Evolutionary conservation across 352 stramenopile species (phyloP).

Genomic region (Globisporangium acanthophoron): DNA sequence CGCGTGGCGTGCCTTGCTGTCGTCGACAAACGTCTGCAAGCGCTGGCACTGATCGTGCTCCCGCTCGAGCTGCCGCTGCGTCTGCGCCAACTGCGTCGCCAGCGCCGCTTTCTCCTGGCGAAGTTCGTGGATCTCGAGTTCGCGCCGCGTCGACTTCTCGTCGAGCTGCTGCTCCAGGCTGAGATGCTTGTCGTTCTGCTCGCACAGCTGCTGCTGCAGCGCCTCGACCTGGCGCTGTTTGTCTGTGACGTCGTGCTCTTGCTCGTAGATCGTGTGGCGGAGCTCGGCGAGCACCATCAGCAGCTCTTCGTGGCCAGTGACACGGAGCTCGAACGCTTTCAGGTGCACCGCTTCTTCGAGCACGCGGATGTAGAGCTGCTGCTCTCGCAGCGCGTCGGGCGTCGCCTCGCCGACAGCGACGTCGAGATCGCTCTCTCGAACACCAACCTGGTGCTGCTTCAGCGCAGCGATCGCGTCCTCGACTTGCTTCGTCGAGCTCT

Average conservation of each 20-base stretch:
- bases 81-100: conserved; percentile 21
- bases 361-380: conserved; percentile 65
- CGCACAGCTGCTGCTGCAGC: conserved; percentile 18
- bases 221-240: conserved; percentile 12
- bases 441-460: conserved; percentile 28
- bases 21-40: conserved; percentile 14
- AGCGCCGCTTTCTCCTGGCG: conserved; percentile 24
- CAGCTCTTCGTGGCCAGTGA: conserved; percentile 71
- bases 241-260: conserved; percentile 50
- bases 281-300: conserved; percentile 71
- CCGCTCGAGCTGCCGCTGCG: conserved; percentile 25
- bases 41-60: conserved; percentile 12
- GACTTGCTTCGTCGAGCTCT: conserved; percentile 28
- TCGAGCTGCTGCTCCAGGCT: conserved; percentile 17
- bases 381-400: conserved; percentile 20
- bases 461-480: conserved; percentile 33
- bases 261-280: conserved; percentile 68
- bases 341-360: conserved; percentile 74
- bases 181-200: conserved; percentile 20
- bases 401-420: neutral
- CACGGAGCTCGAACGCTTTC: conserved; percentile 58
- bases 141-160: conserved; percentile 11
- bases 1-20: conserved; percentile 14
- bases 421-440: neutral
- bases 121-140: conserved; percentile 18